phyloP scores from a whole-genome alignment of 2,329 filamentous ascomycete genomes.

The Paecilomyces formosus region DNA sequence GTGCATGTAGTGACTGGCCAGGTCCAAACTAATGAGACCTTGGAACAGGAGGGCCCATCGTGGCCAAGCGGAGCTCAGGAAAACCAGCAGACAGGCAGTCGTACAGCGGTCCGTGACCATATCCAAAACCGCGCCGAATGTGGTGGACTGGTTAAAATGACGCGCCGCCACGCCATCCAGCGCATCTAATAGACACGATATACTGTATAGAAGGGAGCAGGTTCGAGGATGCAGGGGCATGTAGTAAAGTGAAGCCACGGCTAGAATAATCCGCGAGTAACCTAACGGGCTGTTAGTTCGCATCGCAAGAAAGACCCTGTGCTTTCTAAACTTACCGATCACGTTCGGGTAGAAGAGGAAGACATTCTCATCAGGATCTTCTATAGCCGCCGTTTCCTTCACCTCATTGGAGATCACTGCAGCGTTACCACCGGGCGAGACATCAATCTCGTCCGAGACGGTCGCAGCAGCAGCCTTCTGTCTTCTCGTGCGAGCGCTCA shows the following conservation, averaged over 20 bases:
- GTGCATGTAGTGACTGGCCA: conserved; percentile 97
- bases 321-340: conserved; percentile 52
- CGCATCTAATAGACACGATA: conserved; percentile 92
- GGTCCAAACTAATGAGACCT: conserved; percentile 80
- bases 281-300: conserved; percentile 40
- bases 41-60: conserved; percentile 94
- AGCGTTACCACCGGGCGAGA: conserved; percentile 22
- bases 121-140: conserved; percentile 92
- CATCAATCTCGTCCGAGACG: conserved; percentile 23
- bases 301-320: background rate
- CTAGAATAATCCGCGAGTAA: conserved; percentile 70
- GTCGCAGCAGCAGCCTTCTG: conserved; percentile 29
- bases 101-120: conserved; percentile 99
- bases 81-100: conserved; percentile 88
- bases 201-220: conserved; percentile 75
- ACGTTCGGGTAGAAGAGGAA: conserved; percentile 77
- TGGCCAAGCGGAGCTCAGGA: conserved; percentile 89
- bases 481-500: conserved; percentile 32
- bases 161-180: conserved; percentile 91
- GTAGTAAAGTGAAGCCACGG: conserved; percentile 90
- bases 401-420: conserved; percentile 21
- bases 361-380: conserved; percentile 58
- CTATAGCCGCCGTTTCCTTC: conserved; percentile 16
- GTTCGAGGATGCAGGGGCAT: conserved; percentile 98
- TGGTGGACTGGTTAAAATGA: conserved; percentile 79